Evolutionary conservation across 139 green algal genomes (phyloP).

Genomic region (Chlorella sp.): DNA sequence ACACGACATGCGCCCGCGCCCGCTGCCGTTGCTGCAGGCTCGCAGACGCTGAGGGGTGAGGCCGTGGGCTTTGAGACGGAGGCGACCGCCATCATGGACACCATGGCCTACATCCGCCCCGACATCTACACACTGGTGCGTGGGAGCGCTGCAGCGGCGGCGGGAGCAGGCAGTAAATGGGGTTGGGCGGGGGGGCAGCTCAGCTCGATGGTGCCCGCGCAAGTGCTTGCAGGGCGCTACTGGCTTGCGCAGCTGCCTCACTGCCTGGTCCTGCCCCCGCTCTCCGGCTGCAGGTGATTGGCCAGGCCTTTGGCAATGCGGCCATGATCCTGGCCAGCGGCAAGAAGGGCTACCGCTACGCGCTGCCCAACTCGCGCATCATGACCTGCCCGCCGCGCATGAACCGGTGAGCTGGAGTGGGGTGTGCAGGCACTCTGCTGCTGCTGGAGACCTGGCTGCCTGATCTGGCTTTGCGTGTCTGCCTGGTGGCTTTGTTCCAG

Average conservation of each 20-base stretch:
- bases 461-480: no score
- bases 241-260: background rate
- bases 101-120: constrained; percentile 80
- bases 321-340: constrained; percentile 91
- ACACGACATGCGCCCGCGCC: background rate
- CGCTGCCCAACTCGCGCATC: constrained; percentile 86
- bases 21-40: constrained; percentile 28
- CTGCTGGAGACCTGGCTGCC: no score
- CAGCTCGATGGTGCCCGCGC: no score
- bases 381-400: constrained; percentile 60
- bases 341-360: constrained; percentile 89
- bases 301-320: constrained; percentile 89
- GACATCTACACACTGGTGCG: constrained; percentile 56
- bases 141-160: background rate
- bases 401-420: constrained; percentile 54
- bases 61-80: constrained; percentile 90
- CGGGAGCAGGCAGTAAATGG: background rate
- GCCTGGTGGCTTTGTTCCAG: no score
- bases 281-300: constrained; percentile 75
- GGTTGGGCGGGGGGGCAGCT: background rate
- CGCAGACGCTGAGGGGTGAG: constrained; percentile 52
- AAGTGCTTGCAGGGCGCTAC: background rate
- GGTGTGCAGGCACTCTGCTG: no score
- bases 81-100: constrained; percentile 88
- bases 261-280: background rate